Evolutionary conservation across 192 early-diverging fungal genomes (phyloP), one percentile per base, ranked within the genome.

Genomic region (Geranomyces michiganensis): DNA sequence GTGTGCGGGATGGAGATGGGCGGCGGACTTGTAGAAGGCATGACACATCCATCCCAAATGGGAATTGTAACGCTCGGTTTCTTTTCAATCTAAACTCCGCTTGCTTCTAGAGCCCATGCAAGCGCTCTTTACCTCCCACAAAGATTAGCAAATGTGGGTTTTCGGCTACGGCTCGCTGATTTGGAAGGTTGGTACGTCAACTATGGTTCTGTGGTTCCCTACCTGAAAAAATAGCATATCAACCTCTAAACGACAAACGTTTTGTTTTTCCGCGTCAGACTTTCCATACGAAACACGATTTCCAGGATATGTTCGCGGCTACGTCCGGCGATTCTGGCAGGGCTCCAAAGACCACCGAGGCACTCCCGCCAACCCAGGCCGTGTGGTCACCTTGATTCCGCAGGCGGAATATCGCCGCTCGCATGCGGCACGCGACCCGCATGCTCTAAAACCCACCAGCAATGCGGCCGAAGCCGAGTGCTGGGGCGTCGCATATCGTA

Each of bases 301-400:
- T 0, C 73, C 84, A 8, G 90, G 90, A 8, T 92, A 87, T 61
- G 86, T 91, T 24, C 85, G 88, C 41, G 84, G 86, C 32, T 87
- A 85, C 72, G 88, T 88, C 10, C 79, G 91, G 29, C 76, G 91
- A 26, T 94, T 92, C 68, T 94, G 91, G 91, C 92, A 91, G 81
- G 85, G 89, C 26, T 90, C 85, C 47, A 87, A 86, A 32, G 95
- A 97, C 76, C 95, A 97, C 78, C 86, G 95, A 8, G 95, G 95
- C 2, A 94, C 92, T 0, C 82, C 84, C 6, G 81, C 85, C 31
- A 66, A 21, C 7, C 94, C 93, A 0, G 95, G 95, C 27, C 82
- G 93, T 27, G 94, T 97, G 0, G 93, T 94, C 5, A 97, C 95
- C 0, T 75, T 97, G 29, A 83, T 97, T 13, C 88, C 89, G 0